Base-by-base conservation (phyloP, 2,329 filamentous ascomycete species). In the Drechslerella coelobrocha region DNA sequence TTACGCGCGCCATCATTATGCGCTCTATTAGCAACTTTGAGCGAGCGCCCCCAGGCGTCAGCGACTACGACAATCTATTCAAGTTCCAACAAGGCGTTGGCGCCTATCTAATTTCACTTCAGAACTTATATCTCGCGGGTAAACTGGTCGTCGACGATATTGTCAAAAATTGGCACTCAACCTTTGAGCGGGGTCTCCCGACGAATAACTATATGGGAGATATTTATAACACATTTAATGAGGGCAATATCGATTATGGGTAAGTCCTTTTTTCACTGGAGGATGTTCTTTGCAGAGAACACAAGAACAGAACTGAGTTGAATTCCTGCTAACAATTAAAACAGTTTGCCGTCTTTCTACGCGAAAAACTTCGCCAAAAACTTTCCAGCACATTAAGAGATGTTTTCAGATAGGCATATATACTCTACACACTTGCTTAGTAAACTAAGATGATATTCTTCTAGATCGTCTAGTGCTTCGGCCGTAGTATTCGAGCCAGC, bases 161-260 rank as follows among this genome's bases (percentile, higher is more conserved):
- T 61, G 66, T 90, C 10, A 66, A 77, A 0, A 82, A 80, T 2
- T 91, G 89, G 89, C 79, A 87, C 39, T 77, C 77, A 14, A 86
- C 80, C 0, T 91, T 86, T 74, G 78, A 81, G 34, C 73, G 76
- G 1, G 89, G 89, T 2, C 78, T 91, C 37, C 77, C 80, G 69
- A 79, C 87, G 0, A 79, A 76, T 1, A 90, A 90, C 75, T 91
- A 91, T 74, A 79, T 90, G 31, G 88, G 88, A 4, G 88, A 90
- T 75, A 87, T 91, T 61, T 87, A 89, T 24, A 57, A 57, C 24
- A 57, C 37, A 14, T 57, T 57, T 47, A 17, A 57, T 57, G 23
- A 47, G 10, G 6, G 8, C 21, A 47, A 47, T 10, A 57, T 57
- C 17, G 53, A 57, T n/a, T 17, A 3, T 21, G 27, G 27, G 51